These are phyloP conservation scores for Chromosphaera perkinsii DNA, from an alignment of 208 protist genomes.

Conservation along the genomic window DNA sequence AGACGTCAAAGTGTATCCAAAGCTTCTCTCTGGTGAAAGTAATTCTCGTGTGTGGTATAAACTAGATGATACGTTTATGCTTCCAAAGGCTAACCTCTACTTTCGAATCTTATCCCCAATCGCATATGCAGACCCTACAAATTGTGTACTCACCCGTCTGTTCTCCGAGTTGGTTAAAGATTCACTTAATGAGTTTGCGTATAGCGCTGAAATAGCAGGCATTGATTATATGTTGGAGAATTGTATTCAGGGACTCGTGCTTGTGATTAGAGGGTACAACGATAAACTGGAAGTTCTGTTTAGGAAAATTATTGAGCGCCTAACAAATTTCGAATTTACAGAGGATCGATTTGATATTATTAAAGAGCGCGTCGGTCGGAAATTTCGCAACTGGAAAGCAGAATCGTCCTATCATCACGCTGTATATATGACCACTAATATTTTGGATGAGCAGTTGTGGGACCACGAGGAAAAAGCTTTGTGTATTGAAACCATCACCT, in stretches of 20 bases:
- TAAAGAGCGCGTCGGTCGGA: slow-evolving; percentile 22
- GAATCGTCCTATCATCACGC: slow-evolving; percentile 17
- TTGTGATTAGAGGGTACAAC: slow-evolving; percentile 19
- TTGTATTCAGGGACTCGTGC: not conserved
- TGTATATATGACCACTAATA: slow-evolving; percentile 6
- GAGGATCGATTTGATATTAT: slow-evolving; percentile 28
- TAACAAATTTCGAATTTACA: slow-evolving; percentile 17
- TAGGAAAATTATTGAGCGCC: slow-evolving; percentile 29
- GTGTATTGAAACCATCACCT: slow-evolving; percentile 1
- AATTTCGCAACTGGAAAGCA: slow-evolving; percentile 9
- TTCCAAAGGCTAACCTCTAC: slow-evolving; percentile 8
- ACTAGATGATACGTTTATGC: slow-evolving; percentile 7
- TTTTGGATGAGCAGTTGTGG: slow-evolving; percentile 17
- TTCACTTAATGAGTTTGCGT: slow-evolving; percentile 38
- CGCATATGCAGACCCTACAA: slow-evolving; percentile 15
- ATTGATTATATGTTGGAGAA: slow-evolving; percentile 22
- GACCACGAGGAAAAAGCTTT: slow-evolving; percentile 7
- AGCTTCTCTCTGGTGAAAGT: not conserved
- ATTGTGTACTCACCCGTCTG: slow-evolving; percentile 36
- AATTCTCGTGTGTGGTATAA: slow-evolving; percentile 1
- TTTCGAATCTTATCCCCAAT: not conserved
- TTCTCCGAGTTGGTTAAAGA: slow-evolving; percentile 38
- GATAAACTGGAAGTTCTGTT: slow-evolving; percentile 32
- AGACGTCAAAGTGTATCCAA: not conserved
- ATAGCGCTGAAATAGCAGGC: slow-evolving; percentile 35